These are phyloP conservation scores for Cyberlindnera euphorbiae DNA, from an alignment of 805 yeast genomes.

Conservation along the genomic window DNA sequence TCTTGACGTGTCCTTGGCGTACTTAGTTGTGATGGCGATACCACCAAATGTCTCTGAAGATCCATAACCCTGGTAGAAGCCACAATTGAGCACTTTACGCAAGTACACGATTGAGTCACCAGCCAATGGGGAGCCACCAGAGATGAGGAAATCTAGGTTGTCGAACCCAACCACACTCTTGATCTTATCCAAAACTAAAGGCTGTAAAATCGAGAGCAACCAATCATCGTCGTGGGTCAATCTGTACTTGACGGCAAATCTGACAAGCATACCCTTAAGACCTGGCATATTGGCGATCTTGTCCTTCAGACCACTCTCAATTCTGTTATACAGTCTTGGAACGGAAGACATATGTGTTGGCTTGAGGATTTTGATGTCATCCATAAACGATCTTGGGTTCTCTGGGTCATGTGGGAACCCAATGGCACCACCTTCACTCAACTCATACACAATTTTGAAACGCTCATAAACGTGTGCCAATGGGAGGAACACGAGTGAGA, in stretches of 20 bases:
- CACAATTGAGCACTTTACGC: conserved; percentile 53
- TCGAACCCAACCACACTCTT: conserved; percentile 44
- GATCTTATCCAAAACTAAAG: conserved; percentile 37
- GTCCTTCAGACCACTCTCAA: conserved; percentile 56
- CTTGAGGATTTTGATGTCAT: conserved; percentile 49
- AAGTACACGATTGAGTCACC: conserved; percentile 56
- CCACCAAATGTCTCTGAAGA: conserved; percentile 73
- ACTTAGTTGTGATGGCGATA: conserved; percentile 36
- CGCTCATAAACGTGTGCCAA: conserved; percentile 58
- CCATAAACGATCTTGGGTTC: conserved; percentile 47
- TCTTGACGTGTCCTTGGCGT: conserved; percentile 45
- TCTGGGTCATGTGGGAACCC: conserved; percentile 56
- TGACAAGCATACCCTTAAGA: conserved; percentile 37
- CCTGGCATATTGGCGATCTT: conserved; percentile 41
- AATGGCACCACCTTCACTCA: conserved; percentile 43
- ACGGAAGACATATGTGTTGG: conserved; percentile 55
- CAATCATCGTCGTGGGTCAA: conserved; percentile 34
- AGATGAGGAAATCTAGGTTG: conserved; percentile 34
- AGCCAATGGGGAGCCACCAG: conserved; percentile 72
- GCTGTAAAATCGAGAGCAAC: conserved; percentile 33
- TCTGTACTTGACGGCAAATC: conserved; percentile 39
- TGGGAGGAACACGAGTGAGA: conserved; percentile 44
- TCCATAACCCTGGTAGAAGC: conserved; percentile 71
- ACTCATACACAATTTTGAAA: conserved; percentile 36
- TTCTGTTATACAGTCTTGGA: conserved; percentile 58